phyloP scores from a whole-genome alignment of 768 basidiomycete genomes.

The Fomitopsis pulvina region DNA sequence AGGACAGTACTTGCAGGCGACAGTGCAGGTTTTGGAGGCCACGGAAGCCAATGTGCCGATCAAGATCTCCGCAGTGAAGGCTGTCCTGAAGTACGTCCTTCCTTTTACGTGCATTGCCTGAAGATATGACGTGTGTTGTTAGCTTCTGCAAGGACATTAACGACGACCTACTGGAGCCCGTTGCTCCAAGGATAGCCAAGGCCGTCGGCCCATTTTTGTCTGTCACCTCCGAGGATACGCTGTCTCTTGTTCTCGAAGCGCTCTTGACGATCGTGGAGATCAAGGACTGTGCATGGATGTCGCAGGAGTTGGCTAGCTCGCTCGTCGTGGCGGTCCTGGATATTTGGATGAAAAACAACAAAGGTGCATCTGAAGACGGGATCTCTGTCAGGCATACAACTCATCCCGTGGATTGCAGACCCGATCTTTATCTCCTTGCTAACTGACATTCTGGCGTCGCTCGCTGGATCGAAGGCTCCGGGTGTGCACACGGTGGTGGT shows the following conservation, averaged over 20 bases:
- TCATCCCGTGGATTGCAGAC: no score
- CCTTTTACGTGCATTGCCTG: not conserved
- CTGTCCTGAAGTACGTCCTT: slow-evolving; percentile 75
- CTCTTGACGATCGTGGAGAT: slow-evolving; percentile 74
- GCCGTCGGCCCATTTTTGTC: slow-evolving; percentile 81
- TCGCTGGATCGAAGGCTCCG: slow-evolving; percentile 53
- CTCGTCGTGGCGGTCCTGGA: slow-evolving; percentile 65
- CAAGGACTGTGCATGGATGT: slow-evolving; percentile 67
- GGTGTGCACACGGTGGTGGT: slow-evolving; percentile 71
- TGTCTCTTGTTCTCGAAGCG: slow-evolving; percentile 84
- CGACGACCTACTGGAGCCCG: slow-evolving; percentile 50
- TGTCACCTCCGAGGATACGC: slow-evolving; percentile 78
- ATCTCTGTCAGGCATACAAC: no score
- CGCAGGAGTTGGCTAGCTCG: slow-evolving; percentile 54
- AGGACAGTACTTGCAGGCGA: slow-evolving; percentile 82
- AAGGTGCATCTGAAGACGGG: slow-evolving; percentile 54
- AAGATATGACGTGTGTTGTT: not conserved
- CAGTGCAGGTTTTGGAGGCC: slow-evolving; percentile 79
- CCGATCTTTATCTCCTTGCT: slow-evolving; percentile 85
- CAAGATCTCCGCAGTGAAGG: slow-evolving; percentile 91
- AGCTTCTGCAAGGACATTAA: slow-evolving; percentile 70
- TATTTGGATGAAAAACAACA: slow-evolving; percentile 83
- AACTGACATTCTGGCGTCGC: slow-evolving; percentile 68
- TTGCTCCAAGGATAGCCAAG: slow-evolving; percentile 69
- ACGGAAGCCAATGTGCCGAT: slow-evolving; percentile 70